These are phyloP conservation scores for Colletotrichum tanaceti DNA, from an alignment of 2,329 filamentous ascomycete species.

Conservation along the genomic window DNA sequence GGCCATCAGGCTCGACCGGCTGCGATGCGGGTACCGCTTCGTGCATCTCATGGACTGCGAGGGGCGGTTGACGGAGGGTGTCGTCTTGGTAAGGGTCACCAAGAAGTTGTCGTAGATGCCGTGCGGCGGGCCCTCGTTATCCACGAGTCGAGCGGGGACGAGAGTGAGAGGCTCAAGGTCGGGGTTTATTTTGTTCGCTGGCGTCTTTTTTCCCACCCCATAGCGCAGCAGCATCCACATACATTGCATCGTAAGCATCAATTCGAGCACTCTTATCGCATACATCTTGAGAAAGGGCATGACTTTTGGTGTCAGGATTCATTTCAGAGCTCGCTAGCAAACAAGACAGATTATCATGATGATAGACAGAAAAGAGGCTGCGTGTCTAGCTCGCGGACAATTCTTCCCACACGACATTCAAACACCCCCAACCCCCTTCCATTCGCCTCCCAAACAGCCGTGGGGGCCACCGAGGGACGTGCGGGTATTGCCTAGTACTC, in stretches of 20 bases:
- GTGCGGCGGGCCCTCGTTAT: neutral
- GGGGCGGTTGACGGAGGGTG: slow-evolving; percentile 73
- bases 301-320: neutral
- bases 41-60: slow-evolving; percentile 79
- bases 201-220: neutral
- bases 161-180: neutral
- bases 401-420: neutral
- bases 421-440: neutral
- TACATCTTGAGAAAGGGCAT: neutral
- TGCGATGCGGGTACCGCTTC: slow-evolving; percentile 81
- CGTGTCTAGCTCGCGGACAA: too few relatives aligned
- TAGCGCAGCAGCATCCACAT: slow-evolving; percentile 6
- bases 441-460: too few relatives aligned
- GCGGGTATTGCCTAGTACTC: slow-evolving; percentile 13
- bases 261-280: neutral
- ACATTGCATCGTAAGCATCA: slow-evolving; percentile 9
- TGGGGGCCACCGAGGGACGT: neutral
- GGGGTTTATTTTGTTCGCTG: too few relatives aligned
- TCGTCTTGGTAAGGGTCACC: slow-evolving; percentile 78
- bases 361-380: neutral
- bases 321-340: slow-evolving; percentile 7
- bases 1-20: slow-evolving; percentile 84
- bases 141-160: neutral
- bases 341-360: neutral
- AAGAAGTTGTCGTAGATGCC: slow-evolving; percentile 60